These are phyloP conservation scores for Botrytis elliptica DNA, from an alignment of 2,329 filamentous ascomycete species.

Conservation along the genomic window DNA sequence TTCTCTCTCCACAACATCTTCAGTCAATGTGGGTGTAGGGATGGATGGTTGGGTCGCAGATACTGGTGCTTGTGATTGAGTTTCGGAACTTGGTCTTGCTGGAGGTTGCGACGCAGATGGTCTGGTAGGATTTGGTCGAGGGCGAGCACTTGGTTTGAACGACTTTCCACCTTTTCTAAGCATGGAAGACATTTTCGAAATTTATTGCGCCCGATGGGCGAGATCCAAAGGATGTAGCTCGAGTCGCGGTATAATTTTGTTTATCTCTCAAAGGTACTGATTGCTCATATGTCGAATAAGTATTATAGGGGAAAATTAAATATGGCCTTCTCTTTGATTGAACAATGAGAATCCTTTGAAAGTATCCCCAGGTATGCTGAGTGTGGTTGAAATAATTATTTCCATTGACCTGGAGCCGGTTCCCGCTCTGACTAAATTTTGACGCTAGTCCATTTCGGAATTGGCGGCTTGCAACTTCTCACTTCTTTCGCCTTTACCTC, in stretches of 20 bases:
- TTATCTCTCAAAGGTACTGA: neutral
- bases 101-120: conserved; percentile 42
- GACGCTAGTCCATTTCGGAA: conserved; percentile 7
- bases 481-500: conserved; percentile 18
- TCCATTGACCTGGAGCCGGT: conserved; percentile 18
- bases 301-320: neutral
- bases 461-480: conserved; percentile 19
- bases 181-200: conserved; percentile 22
- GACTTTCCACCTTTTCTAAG: conserved; percentile 25
- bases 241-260: neutral
- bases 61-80: conserved; percentile 38
- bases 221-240: conserved; percentile 17
- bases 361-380: neutral
- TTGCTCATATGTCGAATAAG: neutral
- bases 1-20: conserved; percentile 6
- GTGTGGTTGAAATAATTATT: conserved; percentile 17
- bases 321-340: neutral
- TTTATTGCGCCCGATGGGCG: conserved; percentile 11
- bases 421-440: conserved; percentile 18
- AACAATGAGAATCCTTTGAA: conserved; percentile 7
- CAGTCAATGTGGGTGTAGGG: conserved; percentile 1
- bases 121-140: conserved; percentile 51
- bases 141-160: conserved; percentile 67
- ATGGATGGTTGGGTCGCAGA: conserved; percentile 28
- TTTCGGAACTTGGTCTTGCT: conserved; percentile 43